Conservation (phyloP, 192 early-diverging fungal genomes). For the Glomus cerebriforme region DNA sequence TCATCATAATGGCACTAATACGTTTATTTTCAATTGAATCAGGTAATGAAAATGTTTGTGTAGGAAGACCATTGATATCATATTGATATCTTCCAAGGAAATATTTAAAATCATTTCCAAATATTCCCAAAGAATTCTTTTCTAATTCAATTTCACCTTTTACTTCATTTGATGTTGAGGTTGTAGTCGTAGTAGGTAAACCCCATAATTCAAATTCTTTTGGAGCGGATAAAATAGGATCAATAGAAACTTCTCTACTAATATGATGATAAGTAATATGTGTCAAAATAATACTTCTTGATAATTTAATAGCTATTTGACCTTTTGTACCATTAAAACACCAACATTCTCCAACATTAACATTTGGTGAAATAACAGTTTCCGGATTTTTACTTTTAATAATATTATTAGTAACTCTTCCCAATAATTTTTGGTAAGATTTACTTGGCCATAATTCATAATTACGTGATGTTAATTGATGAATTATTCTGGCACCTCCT, state of each 20-base stretch:
- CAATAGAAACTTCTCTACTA: background rate
- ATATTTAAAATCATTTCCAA: background rate
- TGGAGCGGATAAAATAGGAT: slow-evolving; percentile 10
- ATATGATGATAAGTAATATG: slow-evolving; percentile 5
- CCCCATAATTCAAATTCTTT: slow-evolving; percentile 33
- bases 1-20: slow-evolving; percentile 6
- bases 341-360: slow-evolving; percentile 26
- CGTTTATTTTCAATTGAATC: background rate
- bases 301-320: slow-evolving; percentile 20
- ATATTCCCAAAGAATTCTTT: background rate
- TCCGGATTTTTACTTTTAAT: background rate
- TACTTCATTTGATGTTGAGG: background rate
- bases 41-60: background rate
- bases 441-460: slow-evolving; percentile 18
- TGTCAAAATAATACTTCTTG: background rate
- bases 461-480: slow-evolving; percentile 9
- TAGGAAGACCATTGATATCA: background rate
- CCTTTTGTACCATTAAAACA: slow-evolving; percentile 19
- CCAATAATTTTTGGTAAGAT: slow-evolving; percentile 9
- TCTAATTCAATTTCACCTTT: background rate
- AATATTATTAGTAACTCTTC: background rate
- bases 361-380: background rate
- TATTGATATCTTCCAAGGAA: slow-evolving; percentile 12
- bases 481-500: slow-evolving; percentile 13
- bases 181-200: background rate